Evolutionary conservation across 495 filamentous ascomycete species (phyloP), one percentile per base, ranked within the genome.

Genomic region (Pyrenula massariospora): DNA sequence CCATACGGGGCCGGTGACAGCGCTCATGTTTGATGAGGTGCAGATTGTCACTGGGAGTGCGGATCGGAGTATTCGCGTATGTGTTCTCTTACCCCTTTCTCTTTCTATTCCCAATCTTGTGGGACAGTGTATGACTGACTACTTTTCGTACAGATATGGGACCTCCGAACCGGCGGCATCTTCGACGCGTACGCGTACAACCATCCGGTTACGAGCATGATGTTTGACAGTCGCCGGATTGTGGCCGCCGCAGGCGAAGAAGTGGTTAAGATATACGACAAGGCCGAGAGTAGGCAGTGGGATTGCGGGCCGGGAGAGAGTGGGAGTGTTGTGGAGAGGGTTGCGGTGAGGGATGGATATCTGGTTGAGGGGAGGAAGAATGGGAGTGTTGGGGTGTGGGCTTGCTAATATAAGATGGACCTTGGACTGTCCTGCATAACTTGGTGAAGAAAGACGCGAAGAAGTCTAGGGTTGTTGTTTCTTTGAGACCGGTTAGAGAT

Each of bases 181-280:
- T 89, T 86, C 65, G 93, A 99, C 66, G 94, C 91, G 25, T 99
- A 88, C 65, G 93, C 93, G 49, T 99, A 96, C 68, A 90, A 96
- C 65, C 78, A 89, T 64, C 85, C 92, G 0, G 80, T 99, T 59
- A 95, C 89, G 22, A 91, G 86, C 75, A 97, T 97, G 93, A 93
- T 93, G 84, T 99, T 99, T 64, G 93, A 99, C 68, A 75, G 78
- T 12, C 84, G 91, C 24, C 83, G 93, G 48, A 99, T 99, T 59
- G 91, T 92, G 8, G 82, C 89, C 50, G 91, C 93, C 2, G 90
- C 89, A 0, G 87, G 91, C 51, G 92, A 97, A 68, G 84, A 85
- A 62, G 89, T 96, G 24, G 89, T 90, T 59, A 99, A 99, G 71
- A 85, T 97, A 52, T 97, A 97, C 69, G 93, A 99, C 71, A 97